A percentile compares a stretch with the other conserved stretches of the same genome.
Evolutionary conservation across 371 early-diverging fungal genomes (phyloP).

Genomic region (Blastocladiella emersonii): DNA sequence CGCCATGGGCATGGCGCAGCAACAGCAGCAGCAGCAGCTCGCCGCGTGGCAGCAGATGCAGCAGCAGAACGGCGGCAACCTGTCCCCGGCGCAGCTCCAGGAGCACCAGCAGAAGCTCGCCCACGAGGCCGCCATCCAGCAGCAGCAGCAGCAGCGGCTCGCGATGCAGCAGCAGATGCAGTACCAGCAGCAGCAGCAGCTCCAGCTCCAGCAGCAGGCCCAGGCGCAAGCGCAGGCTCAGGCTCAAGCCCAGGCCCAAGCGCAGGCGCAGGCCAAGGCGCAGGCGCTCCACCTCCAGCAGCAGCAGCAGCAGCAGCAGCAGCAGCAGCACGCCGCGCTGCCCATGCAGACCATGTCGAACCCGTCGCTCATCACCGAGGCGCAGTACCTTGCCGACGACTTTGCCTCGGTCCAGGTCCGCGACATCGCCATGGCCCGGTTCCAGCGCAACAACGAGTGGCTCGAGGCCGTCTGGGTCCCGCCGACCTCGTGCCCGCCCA

Average conservation of each 20-base stretch:
- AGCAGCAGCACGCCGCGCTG: neutral
- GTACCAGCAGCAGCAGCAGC: neutral
- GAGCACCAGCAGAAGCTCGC: too few species aligned
- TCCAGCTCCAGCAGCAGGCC: neutral
- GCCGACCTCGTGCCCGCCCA: neutral
- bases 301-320: neutral
- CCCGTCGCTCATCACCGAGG: neutral
- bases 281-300: neutral
- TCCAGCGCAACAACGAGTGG: slow-evolving; percentile 6
- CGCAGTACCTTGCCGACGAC: neutral
- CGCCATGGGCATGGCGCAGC: neutral
- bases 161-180: neutral
- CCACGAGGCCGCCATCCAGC: neutral
- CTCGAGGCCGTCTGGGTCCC: neutral
- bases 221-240: neutral
- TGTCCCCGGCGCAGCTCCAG: too few species aligned
- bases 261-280: too few species aligned
- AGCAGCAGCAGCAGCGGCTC: neutral
- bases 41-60: neutral
- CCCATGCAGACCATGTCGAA: neutral
- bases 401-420: neutral
- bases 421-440: slow-evolving; percentile 3
- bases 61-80: too few species aligned
- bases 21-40: neutral
- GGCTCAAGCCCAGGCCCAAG: too few species aligned